Evolutionary conservation across 2,329 filamentous ascomycete species (phyloP), one percentile per base, ranked within the genome.

Genomic region (Macrophomina phaseolina): DNA sequence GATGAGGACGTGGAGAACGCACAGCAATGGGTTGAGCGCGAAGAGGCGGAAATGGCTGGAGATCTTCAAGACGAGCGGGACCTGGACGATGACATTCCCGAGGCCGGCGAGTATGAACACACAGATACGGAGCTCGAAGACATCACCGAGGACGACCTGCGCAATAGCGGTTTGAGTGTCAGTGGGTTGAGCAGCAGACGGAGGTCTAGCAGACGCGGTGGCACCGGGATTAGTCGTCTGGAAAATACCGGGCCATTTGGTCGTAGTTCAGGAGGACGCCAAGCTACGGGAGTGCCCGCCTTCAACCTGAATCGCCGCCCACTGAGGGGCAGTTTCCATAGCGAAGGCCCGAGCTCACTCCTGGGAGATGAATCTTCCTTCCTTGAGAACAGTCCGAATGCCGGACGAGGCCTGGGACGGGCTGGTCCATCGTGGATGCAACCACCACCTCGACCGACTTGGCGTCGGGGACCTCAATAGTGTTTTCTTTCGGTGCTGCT

Each of bases 51-150:
- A 72, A 75, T 82, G 71, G 79, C 77, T 14, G 82, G 81, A 52
- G 77, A 80, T 4, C 74, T 82, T n/a, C 78, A 81, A 66, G 82
- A 84, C 63, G 81, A 82, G 68, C 77, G 81, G 49, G 82, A 83
- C 63, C 52, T 67, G 14, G 83, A 86, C 70, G 83, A 84, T 64
- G 82, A 82, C 67, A 77, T 85, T 28, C 84, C 83, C 0, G 83
- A 85, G 69, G 83, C 82, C 4, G 84, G 65, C 14, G 82, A 80
- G 69, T 86, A 85, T 69, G 80, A 86, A 71, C 84, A 85, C 69
- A 86, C 84, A 3, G 84, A 86, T 69, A 85, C 83, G 12, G 83
- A 85, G 68, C 70, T 81, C 0, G 81, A 84, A 63, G 72, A 71
- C 34, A 71, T 69, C 55, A 74, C 69, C 34, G 70, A 71, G 70